Base-by-base conservation (phyloP, 1,284 basidiomycete species). In the Melampsora americana region DNA sequence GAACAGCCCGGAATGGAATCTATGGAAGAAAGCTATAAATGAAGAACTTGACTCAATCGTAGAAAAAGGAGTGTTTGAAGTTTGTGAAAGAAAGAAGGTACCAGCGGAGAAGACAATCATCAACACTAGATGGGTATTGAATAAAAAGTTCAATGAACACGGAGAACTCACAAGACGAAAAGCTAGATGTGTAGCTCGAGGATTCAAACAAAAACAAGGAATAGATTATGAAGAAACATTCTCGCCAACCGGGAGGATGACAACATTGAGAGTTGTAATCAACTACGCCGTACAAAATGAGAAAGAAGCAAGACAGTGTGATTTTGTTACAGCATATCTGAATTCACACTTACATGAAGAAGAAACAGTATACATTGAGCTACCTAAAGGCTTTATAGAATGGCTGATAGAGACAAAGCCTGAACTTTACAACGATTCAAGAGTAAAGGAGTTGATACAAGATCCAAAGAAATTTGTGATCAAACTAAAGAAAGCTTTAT, bases 291-390 rank as follows among this genome's bases (percentile, higher is more conserved):
- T 62, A 20, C 20, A 18, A 14, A 35, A 46, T 16, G 56, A 73
- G 50, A 65, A 75, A 35, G 46, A 59, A 23, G 20, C 72, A 35
- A 44, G 26, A 44, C 77, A 77, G 60, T 59, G 12, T 9, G 78
- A 78, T 50, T 26, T 77, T 56, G 69, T 77, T 30, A 64, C 61
- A 14, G 77, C 77, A 7, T 77, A 74, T 65, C 71, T 78, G 39
- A 60, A 72, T 35, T 64, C 46, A 20, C 61, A 69, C 18, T 65
- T 75, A 46, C 44, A 59, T 62, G 61, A 76, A 50, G 60, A 61
- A 39, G 64, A 35, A 35, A 35, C 14, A 32, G 16, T 61, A 61
- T 61, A 28, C 18, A 23, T 61, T 16, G 60, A 61, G 30, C 6
- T 61, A 28, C 60, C 60, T 5, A 16, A 39, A 61, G 60, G 60